phyloP scores from a whole-genome alignment of 768 basidiomycete genomes.

The Rickenella mellea region DNA sequence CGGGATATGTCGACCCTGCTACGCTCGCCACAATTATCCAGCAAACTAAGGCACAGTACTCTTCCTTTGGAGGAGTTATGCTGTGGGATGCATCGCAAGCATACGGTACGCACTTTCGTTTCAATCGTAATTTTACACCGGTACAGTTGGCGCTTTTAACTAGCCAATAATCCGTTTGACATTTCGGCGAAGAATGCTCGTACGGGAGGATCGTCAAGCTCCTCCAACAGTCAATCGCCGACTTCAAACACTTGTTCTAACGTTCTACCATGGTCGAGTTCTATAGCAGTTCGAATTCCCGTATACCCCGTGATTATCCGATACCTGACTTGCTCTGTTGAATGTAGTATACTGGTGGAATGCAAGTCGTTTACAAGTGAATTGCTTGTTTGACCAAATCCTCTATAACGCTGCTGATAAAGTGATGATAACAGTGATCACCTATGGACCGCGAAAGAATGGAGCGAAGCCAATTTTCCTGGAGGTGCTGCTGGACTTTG shows the following conservation, averaged over 20 bases:
- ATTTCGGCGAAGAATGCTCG: conserved; percentile 51
- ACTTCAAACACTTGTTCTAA: conserved; percentile 34
- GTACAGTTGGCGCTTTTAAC: no score
- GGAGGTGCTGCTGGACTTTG: conserved; percentile 41
- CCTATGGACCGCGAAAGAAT: conserved; percentile 49
- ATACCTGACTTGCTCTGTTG: not conserved
- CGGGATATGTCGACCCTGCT: conserved; percentile 44
- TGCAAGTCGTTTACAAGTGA: conserved; percentile 42
- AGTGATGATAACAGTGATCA: conserved; percentile 24
- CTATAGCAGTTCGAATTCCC: conserved; percentile 13
- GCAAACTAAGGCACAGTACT: conserved; percentile 45
- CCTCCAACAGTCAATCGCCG: conserved; percentile 7
- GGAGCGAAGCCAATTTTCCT: conserved; percentile 49
- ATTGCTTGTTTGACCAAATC: no score
- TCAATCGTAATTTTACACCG: not conserved
- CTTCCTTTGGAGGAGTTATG: conserved; percentile 59
- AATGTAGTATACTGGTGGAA: conserved; percentile 36
- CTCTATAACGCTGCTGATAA: no score
- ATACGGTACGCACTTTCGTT: conserved; percentile 9
- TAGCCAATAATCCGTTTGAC: conserved; percentile 51
- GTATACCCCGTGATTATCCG: not conserved
- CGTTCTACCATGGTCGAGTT: conserved; percentile 41
- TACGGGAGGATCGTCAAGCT: conserved; percentile 4
- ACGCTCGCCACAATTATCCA: conserved; percentile 38
- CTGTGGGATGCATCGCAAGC: conserved; percentile 28